These are phyloP conservation scores for Pseudocercospora fuligena DNA, from an alignment of 2,329 filamentous ascomycete species.

Conservation along the genomic window DNA sequence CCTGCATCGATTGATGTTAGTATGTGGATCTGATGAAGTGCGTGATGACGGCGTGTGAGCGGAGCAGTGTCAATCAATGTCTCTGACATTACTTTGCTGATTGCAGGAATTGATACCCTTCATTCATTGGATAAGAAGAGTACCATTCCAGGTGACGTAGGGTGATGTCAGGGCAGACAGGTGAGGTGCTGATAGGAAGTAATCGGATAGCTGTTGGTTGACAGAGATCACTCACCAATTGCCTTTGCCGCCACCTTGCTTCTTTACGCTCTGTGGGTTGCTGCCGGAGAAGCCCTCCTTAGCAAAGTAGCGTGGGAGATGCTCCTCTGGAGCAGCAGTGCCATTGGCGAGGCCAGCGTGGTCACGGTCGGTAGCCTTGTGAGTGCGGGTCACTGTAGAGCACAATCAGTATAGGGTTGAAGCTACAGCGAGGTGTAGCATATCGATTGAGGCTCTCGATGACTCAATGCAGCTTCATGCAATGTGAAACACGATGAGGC, in stretches of 20 bases:
- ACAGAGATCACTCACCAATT: constrained; percentile 74
- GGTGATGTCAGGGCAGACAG: constrained; percentile 11
- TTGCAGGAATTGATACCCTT: background rate
- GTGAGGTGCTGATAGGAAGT: constrained; percentile 20
- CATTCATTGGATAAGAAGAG: background rate
- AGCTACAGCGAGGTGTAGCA: background rate
- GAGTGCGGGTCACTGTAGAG: constrained; percentile 86
- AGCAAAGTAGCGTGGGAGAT: constrained; percentile 89
- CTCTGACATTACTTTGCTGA: background rate
- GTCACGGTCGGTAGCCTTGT: constrained; percentile 94
- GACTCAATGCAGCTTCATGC: constrained; percentile 17
- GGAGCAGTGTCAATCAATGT: background rate
- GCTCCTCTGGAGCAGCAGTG: constrained; percentile 69
- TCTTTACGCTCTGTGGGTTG: constrained; percentile 94
- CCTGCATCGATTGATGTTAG: constrained; percentile 57
- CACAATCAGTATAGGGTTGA: constrained; percentile 18
- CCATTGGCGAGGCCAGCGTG: constrained; percentile 80
- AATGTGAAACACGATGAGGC: constrained; percentile 6
- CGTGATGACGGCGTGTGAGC: background rate
- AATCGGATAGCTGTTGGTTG: constrained; percentile 17
- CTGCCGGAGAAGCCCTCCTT: constrained; percentile 80
- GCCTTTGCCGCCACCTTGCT: constrained; percentile 88
- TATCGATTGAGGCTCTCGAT: constrained; percentile 6
- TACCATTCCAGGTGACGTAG: constrained; percentile 8
- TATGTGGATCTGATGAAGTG: background rate